Conservation (phyloP, 2,329 filamentous ascomycete genomes). For the Aspergillus pseudoterreus region DNA sequence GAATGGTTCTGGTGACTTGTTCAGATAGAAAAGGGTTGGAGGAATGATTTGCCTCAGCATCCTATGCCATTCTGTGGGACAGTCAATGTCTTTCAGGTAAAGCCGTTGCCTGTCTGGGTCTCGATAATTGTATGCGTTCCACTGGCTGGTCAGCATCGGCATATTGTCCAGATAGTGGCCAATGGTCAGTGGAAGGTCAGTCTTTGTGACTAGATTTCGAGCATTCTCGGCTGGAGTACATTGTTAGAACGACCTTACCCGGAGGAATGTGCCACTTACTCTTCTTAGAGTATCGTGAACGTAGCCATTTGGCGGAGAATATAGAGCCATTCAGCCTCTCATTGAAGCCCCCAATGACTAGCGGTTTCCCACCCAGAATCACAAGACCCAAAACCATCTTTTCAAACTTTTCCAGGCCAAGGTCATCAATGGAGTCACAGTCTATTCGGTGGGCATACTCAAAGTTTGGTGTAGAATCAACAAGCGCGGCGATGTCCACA, state of each 20-base stretch:
- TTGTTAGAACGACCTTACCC: constrained; percentile 2
- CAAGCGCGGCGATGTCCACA: constrained; percentile 70
- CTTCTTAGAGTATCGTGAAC: constrained; percentile 73
- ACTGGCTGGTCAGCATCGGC: constrained; percentile 78
- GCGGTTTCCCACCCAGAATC: constrained; percentile 76
- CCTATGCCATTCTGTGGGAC: constrained; percentile 79
- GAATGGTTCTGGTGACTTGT: constrained; percentile 65
- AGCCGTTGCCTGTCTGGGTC: constrained; percentile 79
- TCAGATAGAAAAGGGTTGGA: constrained; percentile 81
- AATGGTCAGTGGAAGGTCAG: constrained; percentile 77
- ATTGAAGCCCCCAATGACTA: constrained; percentile 89
- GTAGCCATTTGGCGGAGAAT: constrained; percentile 78
- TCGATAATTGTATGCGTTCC: constrained; percentile 69
- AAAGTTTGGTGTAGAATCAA: constrained; percentile 78
- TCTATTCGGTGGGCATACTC: constrained; percentile 80
- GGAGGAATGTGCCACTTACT: constrained; percentile 47
- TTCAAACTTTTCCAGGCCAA: constrained; percentile 77
- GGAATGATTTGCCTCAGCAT: constrained; percentile 75
- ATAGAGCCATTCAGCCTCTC: constrained; percentile 68
- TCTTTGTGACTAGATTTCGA: constrained; percentile 70
- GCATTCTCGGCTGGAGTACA: constrained; percentile 68
- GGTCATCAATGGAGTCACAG: constrained; percentile 69
- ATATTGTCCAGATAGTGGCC: constrained; percentile 89
- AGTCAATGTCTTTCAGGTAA: constrained; percentile 97
- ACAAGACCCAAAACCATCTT: constrained; percentile 81